phyloP scores from a whole-genome alignment of 768 basidiomycete genomes.

The Termitomyces sp. region DNA sequence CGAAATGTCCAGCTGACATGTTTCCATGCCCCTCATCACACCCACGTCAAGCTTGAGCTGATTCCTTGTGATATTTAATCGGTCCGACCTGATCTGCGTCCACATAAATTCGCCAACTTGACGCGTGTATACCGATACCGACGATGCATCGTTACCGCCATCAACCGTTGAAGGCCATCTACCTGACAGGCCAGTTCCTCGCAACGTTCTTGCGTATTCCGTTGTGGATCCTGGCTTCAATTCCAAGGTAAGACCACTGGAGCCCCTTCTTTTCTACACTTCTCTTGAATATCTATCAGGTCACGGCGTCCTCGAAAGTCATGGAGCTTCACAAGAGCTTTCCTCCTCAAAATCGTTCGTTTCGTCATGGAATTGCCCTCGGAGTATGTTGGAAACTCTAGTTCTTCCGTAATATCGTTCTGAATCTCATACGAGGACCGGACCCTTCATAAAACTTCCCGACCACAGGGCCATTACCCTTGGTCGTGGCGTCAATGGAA shows the following conservation, averaged over 20 bases:
- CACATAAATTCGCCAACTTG: neutral
- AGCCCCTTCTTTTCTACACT: neutral
- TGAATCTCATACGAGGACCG: slow-evolving; percentile 22
- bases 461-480: slow-evolving; percentile 35
- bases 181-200: slow-evolving; percentile 36
- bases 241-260: slow-evolving; percentile 24
- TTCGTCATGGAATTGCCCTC: slow-evolving; percentile 16
- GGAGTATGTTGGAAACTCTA: slow-evolving; percentile 20
- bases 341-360: slow-evolving; percentile 31
- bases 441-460: slow-evolving; percentile 24
- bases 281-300: slow-evolving; percentile 15
- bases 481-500: slow-evolving; percentile 35
- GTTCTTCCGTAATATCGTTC: neutral
- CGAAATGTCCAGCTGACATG: neutral
- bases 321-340: slow-evolving; percentile 36
- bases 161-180: slow-evolving; percentile 47
- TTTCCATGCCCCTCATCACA: neutral
- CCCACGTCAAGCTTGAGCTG: too few species aligned
- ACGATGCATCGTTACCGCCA: slow-evolving; percentile 28
- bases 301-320: slow-evolving; percentile 37
- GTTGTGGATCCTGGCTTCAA: slow-evolving; percentile 37
- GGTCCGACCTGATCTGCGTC: too few species aligned
- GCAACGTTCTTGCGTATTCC: slow-evolving; percentile 38
- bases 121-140: too few species aligned
- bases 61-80: neutral